Percentiles rank a stretch among this genome's conserved stretches.
phyloP scores from a whole-genome alignment of 2,329 filamentous ascomycete genomes.

The Stachybotrys chartarum region DNA sequence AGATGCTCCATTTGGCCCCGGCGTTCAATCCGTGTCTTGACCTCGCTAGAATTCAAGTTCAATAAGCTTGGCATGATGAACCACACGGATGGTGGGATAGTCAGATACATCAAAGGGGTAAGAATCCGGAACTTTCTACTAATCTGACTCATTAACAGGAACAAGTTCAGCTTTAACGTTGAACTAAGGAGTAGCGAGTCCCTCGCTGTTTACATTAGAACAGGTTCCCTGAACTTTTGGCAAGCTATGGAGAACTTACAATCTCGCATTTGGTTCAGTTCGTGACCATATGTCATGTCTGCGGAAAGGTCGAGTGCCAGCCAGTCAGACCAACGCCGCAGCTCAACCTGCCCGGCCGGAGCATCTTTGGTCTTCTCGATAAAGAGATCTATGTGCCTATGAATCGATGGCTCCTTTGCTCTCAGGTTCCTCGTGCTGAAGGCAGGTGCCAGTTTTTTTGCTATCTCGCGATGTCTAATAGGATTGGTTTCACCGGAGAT shows the following conservation, averaged over 20 bases:
- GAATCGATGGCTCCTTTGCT: conserved; percentile 1
- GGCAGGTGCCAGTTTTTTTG: conserved; percentile 1
- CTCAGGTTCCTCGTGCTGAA: conserved; percentile 1
- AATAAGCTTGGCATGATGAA: not conserved
- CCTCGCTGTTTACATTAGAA: not conserved
- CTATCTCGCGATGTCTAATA: not conserved
- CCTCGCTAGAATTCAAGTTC: not conserved
- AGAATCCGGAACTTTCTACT: not conserved
- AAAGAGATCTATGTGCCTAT: conserved; percentile 2
- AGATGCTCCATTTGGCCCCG: not conserved
- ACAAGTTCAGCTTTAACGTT: not conserved
- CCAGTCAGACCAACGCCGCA: conserved; percentile 1
- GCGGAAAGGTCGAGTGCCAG: conserved; percentile 1
- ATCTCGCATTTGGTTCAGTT: not conserved
- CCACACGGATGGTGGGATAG: not conserved
- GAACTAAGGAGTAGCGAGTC: not conserved
- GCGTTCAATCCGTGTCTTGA: not conserved
- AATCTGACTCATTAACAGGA: not conserved
- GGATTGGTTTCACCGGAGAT: conserved; percentile 1
- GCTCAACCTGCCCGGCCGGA: not conserved
- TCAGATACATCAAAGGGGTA: not conserved
- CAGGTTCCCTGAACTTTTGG: not conserved
- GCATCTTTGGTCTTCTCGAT: not conserved
- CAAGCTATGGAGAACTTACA: not conserved
- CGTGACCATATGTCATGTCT: not conserved